These are phyloP conservation scores for Rusavskia elegans DNA, from an alignment of 495 filamentous ascomycete genomes.

Conservation along the genomic window DNA sequence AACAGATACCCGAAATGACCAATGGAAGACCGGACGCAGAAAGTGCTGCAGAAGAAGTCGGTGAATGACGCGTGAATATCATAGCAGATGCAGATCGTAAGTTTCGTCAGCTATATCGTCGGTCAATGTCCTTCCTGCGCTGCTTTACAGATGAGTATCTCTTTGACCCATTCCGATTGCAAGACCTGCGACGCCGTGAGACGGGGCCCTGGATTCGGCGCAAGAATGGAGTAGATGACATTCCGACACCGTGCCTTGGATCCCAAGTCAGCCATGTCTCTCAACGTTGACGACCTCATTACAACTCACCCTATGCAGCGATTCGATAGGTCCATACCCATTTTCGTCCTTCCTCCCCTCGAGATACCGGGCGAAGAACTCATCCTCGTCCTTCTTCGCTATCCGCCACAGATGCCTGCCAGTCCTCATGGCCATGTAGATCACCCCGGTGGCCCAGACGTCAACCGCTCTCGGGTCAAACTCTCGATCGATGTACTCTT, in stretches of 20 bases:
- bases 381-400: slow-evolving; percentile 87
- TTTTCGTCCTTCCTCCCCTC: slow-evolving; percentile 84
- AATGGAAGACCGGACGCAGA: background rate
- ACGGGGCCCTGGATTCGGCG: slow-evolving; percentile 78
- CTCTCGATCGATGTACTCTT: slow-evolving; percentile 88
- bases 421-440: slow-evolving; percentile 99
- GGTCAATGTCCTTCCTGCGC: slow-evolving; percentile 73
- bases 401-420: slow-evolving; percentile 93
- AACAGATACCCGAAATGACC: slow-evolving; percentile 3
- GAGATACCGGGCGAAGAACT: slow-evolving; percentile 88
- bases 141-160: slow-evolving; percentile 90
- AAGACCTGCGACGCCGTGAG: slow-evolving; percentile 93
- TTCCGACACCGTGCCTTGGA: slow-evolving; percentile 86
- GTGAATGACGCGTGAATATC: background rate
- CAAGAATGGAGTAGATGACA: slow-evolving; percentile 95
- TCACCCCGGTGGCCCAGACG: slow-evolving; percentile 94
- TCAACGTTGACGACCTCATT: background rate
- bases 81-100: background rate
- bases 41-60: background rate
- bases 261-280: slow-evolving; percentile 20
- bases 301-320: slow-evolving; percentile 70
- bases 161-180: slow-evolving; percentile 95
- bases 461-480: slow-evolving; percentile 96
- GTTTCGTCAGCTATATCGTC: background rate
- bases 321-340: slow-evolving; percentile 93